Conservation (phyloP, 2,329 filamentous ascomycete species). For the Trichoderma sp. region DNA sequence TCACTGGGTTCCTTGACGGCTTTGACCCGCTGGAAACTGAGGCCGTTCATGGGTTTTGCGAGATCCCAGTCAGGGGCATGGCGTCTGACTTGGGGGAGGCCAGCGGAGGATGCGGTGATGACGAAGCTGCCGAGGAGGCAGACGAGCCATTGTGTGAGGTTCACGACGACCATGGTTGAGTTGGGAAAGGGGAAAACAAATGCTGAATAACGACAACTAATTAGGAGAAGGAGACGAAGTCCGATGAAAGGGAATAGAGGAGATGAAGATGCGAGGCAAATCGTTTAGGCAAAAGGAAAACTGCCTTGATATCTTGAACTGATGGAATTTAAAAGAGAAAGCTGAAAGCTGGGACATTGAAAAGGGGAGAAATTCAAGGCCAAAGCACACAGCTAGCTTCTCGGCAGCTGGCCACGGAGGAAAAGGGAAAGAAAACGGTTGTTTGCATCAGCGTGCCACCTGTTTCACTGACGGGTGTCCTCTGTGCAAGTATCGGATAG, state of each 20-base stretch:
- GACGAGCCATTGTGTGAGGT: not conserved
- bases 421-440: not conserved
- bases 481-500: not conserved
- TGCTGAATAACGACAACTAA: not conserved
- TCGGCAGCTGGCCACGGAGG: not conserved
- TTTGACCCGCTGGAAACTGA: slow-evolving; percentile 40
- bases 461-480: not conserved
- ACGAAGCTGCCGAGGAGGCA: slow-evolving; percentile 21
- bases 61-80: slow-evolving; percentile 35
- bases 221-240: not conserved
- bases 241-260: not conserved
- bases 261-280: not conserved
- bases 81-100: slow-evolving; percentile 10
- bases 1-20: slow-evolving; percentile 29
- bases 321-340: not conserved
- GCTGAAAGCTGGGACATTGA: not conserved
- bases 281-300: not conserved
- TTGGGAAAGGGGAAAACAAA: not conserved
- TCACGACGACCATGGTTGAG: not conserved
- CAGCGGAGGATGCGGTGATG: not conserved
- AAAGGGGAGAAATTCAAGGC: not conserved
- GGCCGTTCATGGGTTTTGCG: slow-evolving; percentile 39
- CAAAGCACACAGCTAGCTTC: not conserved
- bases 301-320: not conserved
- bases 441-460: not conserved